These are phyloP conservation scores for Dorcoceras hygrometricum DNA, from an alignment of 257 asterid genomes.

Conservation along the genomic window DNA sequence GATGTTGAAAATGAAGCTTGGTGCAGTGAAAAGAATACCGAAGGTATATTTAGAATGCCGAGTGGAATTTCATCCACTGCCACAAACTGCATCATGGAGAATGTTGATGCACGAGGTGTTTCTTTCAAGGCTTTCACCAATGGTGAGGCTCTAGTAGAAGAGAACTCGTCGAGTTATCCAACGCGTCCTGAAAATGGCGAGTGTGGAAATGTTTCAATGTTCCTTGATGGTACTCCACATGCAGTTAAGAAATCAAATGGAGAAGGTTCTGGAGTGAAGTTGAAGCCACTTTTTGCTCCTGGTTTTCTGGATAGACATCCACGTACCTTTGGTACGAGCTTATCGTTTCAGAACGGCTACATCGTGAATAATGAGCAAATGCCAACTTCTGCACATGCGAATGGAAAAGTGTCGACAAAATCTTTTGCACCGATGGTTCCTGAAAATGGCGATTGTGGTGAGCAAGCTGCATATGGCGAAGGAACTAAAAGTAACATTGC, in stretches of 20 bases:
- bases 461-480: neutral
- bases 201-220: slow-evolving; percentile 24
- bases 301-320: slow-evolving; percentile 68
- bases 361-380: slow-evolving; percentile 23
- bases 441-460: slow-evolving; percentile 31
- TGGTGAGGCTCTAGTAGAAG: slow-evolving; percentile 22
- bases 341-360: slow-evolving; percentile 31
- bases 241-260: slow-evolving; percentile 34
- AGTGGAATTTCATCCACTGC: slow-evolving; percentile 23
- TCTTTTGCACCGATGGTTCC: slow-evolving; percentile 26
- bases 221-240: slow-evolving; percentile 23
- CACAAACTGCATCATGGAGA: slow-evolving; percentile 25
- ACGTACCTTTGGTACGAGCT: slow-evolving; percentile 23
- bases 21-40: slow-evolving; percentile 22
- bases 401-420: slow-evolving; percentile 27
- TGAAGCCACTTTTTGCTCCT: slow-evolving; percentile 51
- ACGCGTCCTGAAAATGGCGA: slow-evolving; percentile 21
- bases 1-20: slow-evolving; percentile 35
- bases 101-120: slow-evolving; percentile 24
- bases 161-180: slow-evolving; percentile 21
- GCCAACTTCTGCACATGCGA: slow-evolving; percentile 26
- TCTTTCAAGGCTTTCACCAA: slow-evolving; percentile 28
- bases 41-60: slow-evolving; percentile 8
- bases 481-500: slow-evolving; percentile 5
- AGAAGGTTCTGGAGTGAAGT: slow-evolving; percentile 29